Percentiles rank a stretch among this genome's conserved stretches.
Conservation (phyloP, 2,329 filamentous ascomycete genomes). For the Dendrostoma leiphaemia region DNA sequence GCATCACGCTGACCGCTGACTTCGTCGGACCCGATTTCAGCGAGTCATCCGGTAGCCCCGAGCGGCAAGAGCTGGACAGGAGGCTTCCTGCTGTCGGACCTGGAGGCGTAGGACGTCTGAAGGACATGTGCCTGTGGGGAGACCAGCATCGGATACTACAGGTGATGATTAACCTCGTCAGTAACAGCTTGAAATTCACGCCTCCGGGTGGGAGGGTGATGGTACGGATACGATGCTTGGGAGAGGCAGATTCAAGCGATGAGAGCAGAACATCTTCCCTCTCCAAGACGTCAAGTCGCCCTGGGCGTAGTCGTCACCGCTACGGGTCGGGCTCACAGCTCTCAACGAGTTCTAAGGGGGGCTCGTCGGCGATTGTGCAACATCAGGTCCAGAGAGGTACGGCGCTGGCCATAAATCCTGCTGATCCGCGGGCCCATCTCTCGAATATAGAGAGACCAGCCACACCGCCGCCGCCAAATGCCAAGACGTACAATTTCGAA, state of each 20-base stretch:
- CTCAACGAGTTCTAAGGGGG: slow-evolving; percentile 47
- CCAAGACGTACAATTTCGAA: slow-evolving; percentile 72
- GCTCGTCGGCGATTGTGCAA: slow-evolving; percentile 26
- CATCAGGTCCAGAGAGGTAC: slow-evolving; percentile 41
- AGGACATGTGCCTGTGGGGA: slow-evolving; percentile 88
- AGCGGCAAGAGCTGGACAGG: slow-evolving; percentile 32
- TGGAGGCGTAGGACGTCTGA: slow-evolving; percentile 64
- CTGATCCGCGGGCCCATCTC: slow-evolving; percentile 54
- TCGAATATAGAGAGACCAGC: slow-evolving; percentile 53
- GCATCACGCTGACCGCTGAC: slow-evolving; percentile 69
- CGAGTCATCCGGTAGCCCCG: slow-evolving; percentile 30
- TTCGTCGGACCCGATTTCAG: slow-evolving; percentile 58
- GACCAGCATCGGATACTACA: slow-evolving; percentile 89
- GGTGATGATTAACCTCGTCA: slow-evolving; percentile 90
- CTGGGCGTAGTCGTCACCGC: slow-evolving; percentile 41
- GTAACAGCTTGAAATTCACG: slow-evolving; percentile 90
- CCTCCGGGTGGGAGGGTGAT: slow-evolving; percentile 72
- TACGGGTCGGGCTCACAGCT: slow-evolving; percentile 48
- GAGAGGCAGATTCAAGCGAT: slow-evolving; percentile 50
- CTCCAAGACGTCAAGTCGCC: slow-evolving; percentile 44
- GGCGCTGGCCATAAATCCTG: slow-evolving; percentile 61
- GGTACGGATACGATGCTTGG: slow-evolving; percentile 71
- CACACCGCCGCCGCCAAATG: slow-evolving; percentile 58
- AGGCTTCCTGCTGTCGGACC: slow-evolving; percentile 61
- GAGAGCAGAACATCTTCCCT: slow-evolving; percentile 53